Base-by-base conservation (phyloP, 352 stramenopile genomes). In the Globisporangium echinulatum region DNA sequence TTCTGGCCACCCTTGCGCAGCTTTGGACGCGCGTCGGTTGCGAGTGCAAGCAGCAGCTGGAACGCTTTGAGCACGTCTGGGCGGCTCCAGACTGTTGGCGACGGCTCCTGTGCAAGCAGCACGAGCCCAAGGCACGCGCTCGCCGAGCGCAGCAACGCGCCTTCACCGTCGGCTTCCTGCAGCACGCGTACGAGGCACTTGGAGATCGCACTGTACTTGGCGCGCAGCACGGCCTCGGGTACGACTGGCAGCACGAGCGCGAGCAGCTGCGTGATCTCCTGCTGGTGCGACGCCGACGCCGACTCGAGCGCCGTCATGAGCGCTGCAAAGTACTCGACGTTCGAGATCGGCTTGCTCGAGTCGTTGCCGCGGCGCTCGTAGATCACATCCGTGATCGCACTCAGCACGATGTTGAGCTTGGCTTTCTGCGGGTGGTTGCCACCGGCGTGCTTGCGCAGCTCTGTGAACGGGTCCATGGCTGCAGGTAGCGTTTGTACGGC, bases 231-330 rank as follows among this genome's bases (percentile, higher is more conserved):
- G 11, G 83, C 69, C 58, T 88, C 76, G 0, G 84, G 80, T 17
- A 89, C 76, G 50, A 79, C 70, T 3, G 83, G 85, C 67, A 95
- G 66, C 56, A 88, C 84, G 53, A 89, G 85, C 9, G 77, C 74
- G 50, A 94, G 76, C 57, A 94, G 64, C 64, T 90, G 79, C 52
- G 82, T 66, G 56, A 92, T 77, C 62, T 94, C 82, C 58, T 90
- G 77, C 54, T 87, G 77, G 60, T 94, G 85, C 49, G 83, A 85
- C 52, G 76, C 71, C 33, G 74, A 73, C 5, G 78, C 80, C 1
- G 82, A 80, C 65, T 94, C 85, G 56, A 94, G 72, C 53, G 81
- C 85, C 15, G 85, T 94, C 85, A 94, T 93, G 56, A 94, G 74
- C 58, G 85, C 82, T 11, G 85, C 85, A 58, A 94, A 94, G 63